A percentile compares a stretch with the other conserved stretches of the same genome.
Evolutionary conservation across 164 flowering plant species (phyloP).

Genomic region (Santalum album): DNA sequence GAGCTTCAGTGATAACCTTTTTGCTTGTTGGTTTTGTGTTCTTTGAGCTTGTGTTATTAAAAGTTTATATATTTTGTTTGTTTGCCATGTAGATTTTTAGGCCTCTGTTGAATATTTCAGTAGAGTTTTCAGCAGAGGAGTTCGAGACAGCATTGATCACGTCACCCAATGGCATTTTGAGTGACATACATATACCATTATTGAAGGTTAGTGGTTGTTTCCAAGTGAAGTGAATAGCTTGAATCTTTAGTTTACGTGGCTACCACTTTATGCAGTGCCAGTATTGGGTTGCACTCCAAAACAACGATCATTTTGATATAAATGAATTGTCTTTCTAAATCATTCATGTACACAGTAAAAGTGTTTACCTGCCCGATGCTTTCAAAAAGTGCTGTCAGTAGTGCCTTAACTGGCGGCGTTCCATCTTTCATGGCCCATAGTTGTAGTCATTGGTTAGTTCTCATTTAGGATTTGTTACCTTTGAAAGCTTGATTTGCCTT

Average conservation of each 20-base stretch:
- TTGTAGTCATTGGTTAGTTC: no score
- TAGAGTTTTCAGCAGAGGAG: slow-evolving; percentile 93
- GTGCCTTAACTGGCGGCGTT: no score
- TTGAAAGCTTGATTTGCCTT: no score
- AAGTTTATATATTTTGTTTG: no score
- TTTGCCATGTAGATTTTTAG: slow-evolving; percentile 70
- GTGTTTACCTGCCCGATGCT: no score
- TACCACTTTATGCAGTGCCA: not conserved
- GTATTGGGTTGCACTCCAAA: no score
- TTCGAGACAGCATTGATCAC: slow-evolving; percentile 87
- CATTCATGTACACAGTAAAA: no score
- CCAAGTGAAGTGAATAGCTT: no score
- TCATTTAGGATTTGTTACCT: no score
- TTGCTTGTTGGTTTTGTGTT: slow-evolving; percentile 1
- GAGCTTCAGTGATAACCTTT: slow-evolving; percentile 5
- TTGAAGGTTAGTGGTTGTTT: slow-evolving; percentile 94
- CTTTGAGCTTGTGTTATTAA: not conserved
- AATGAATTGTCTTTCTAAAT: no score
- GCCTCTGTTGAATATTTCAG: slow-evolving; percentile 66
- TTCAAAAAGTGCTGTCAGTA: no score
- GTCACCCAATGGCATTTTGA: slow-evolving; percentile 79
- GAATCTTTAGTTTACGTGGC: not conserved
- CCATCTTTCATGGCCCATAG: no score
- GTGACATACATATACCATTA: slow-evolving; percentile 81
- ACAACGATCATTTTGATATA: not conserved